Conservation (phyloP, 805 yeast species). For the Saccharomycopsis fodiens region DNA sequence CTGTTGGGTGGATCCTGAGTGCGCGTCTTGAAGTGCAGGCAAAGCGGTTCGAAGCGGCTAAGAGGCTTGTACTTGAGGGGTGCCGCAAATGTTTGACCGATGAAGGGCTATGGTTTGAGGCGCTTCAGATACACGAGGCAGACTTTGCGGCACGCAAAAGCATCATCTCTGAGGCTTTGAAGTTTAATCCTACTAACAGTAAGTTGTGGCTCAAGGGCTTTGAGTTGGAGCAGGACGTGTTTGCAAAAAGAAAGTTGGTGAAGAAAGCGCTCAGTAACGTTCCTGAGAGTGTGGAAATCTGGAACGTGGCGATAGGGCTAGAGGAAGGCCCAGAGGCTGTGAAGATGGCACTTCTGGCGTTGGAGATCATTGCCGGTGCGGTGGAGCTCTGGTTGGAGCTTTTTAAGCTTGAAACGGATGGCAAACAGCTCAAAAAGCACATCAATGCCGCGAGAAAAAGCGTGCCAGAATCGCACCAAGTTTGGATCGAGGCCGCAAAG, state of each 20-base stretch:
- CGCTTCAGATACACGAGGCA: conserved; percentile 49
- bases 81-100: conserved; percentile 57
- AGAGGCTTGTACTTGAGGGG: conserved; percentile 60
- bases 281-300: conserved; percentile 51
- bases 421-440: conserved; percentile 34
- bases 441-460: conserved; percentile 55
- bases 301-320: conserved; percentile 57
- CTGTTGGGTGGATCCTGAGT: conserved; percentile 81
- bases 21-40: conserved; percentile 72
- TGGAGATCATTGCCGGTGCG: conserved; percentile 58
- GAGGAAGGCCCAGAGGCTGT: conserved; percentile 49
- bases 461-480: conserved; percentile 37
- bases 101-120: conserved; percentile 80
- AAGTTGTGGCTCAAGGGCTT: conserved; percentile 68
- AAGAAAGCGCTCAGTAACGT: conserved; percentile 64
- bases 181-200: conserved; percentile 45
- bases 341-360: conserved; percentile 55
- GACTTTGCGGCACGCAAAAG: conserved; percentile 41
- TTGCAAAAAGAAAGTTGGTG: conserved; percentile 48
- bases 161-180: conserved; percentile 60
- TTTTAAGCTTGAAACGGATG: conserved; percentile 35
- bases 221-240: conserved; percentile 52
- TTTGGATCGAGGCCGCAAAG: conserved; percentile 68
- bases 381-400: conserved; percentile 60
- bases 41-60: conserved; percentile 48